Evolutionary conservation across 192 early-diverging fungal genomes (phyloP), one percentile per base, ranked within the genome.

Genomic region (Rhizoclosmatium sp.): DNA sequence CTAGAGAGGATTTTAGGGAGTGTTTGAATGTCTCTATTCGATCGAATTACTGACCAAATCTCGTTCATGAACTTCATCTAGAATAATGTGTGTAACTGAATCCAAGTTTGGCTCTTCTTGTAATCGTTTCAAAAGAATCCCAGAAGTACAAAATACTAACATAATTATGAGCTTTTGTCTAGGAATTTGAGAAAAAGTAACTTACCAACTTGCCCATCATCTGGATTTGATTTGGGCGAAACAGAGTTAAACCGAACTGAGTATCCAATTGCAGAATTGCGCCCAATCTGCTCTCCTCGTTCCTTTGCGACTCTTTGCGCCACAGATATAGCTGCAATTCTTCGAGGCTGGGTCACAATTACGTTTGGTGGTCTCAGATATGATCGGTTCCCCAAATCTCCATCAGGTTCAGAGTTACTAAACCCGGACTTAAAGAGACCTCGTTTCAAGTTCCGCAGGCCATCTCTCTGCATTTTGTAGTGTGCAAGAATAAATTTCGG

Each of bases 301-400:
- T 94, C 93, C 1, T 73, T 68, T 7, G 90, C 89, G 14, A 94
- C 91, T 31, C 92, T 81, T 42, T 85, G 71, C 1, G 92, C 93
- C 0, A 93, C 89, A 59, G 89, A 86, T 41, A 91, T 87, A 9
- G 92, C 91, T 64, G 90, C 90, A 79, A 98, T 93, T 9, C 96
- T 88, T 21, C 97, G 85, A 4, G 97, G 97, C 81, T 98, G 97
- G 9, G 97, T 98, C 76, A 95, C 94, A 0, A 96, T 87, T 58
- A 98, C 93, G 70, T 86, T 85, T 4, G 83, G 71, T 78, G 66
- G 87, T 84, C n/a, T 65, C 31, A 31, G 31, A 31, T 31, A 31
- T 31, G 31, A 31, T 31, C 31, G 31, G 31, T 31, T 31, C 31
- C 31, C 31, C 31, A 31, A 31, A 40, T 31, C 31, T 0, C 31